These are phyloP conservation scores for Auriscalpium vulgare DNA, from an alignment of 768 basidiomycete species.

Conservation along the genomic window DNA sequence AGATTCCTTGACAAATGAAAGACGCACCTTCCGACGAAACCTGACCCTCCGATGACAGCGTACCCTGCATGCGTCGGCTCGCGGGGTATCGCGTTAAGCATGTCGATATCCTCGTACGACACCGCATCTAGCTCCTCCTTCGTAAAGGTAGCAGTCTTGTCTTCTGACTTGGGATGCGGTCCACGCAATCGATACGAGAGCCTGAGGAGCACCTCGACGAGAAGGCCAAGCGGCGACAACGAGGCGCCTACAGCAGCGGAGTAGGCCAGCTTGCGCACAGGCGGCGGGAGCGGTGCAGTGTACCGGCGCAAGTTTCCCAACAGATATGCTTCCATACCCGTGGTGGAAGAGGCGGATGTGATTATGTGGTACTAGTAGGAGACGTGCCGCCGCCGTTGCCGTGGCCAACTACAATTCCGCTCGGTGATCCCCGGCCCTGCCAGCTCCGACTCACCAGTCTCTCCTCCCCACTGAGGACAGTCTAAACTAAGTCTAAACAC, in stretches of 20 bases:
- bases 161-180: conserved; percentile 2
- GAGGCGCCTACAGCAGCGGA: neutral
- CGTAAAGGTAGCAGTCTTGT: neutral
- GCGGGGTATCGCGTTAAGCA: conserved; percentile 20
- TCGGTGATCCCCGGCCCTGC: too few relatives aligned
- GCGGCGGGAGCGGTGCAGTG: neutral
- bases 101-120: conserved; percentile 23
- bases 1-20: neutral
- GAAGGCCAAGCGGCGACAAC: neutral
- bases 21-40: conserved; percentile 25
- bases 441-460: too few relatives aligned
- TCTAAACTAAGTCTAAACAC: too few relatives aligned
- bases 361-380: too few relatives aligned
- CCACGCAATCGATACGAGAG: conserved; percentile 1
- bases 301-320: neutral
- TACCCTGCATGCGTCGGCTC: conserved; percentile 21
- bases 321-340: neutral
- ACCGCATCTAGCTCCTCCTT: conserved; percentile 16
- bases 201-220: neutral
- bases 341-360: too few relatives aligned
- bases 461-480: too few relatives aligned
- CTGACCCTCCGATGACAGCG: conserved; percentile 26
- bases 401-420: too few relatives aligned
- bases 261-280: neutral
- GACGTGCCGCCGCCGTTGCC: too few relatives aligned